phyloP scores from a whole-genome alignment of 164 flowering plant species.

The Platanus orientalis region DNA sequence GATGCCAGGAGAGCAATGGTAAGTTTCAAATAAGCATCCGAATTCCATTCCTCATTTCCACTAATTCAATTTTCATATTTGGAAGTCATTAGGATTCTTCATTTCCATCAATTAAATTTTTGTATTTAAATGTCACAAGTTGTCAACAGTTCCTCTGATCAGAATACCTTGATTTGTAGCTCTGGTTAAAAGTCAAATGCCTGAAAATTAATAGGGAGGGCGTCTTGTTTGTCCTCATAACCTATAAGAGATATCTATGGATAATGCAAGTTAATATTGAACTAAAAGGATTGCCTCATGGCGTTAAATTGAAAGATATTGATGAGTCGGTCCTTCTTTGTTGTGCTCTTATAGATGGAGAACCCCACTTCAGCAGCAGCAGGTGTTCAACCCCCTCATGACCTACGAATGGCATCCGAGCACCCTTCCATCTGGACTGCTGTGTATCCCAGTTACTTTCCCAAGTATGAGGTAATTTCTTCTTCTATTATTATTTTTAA shows the following conservation, averaged over 20 bases:
- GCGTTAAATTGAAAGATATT: background rate
- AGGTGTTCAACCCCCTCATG: conserved; percentile 13
- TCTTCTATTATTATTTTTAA: too few species aligned
- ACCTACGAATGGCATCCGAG: conserved; percentile 24
- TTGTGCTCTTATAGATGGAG: conserved; percentile 19
- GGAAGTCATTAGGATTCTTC: background rate
- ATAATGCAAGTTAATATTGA: background rate
- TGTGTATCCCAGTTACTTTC: conserved; percentile 34
- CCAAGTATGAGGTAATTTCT: conserved; percentile 35
- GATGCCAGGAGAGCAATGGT: conserved; percentile 38
- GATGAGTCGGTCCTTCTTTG: background rate
- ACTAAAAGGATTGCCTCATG: background rate
- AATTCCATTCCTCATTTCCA: background rate
- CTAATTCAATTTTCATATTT: background rate
- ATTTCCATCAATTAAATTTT: too few species aligned
- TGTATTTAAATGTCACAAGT: too few species aligned
- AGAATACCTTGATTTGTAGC: too few species aligned
- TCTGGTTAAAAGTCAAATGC: too few species aligned
- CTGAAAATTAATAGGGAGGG: too few species aligned
- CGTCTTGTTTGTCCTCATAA: background rate
- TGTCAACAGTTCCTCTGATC: too few species aligned
- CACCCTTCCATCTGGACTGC: conserved; percentile 31
- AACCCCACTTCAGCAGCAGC: conserved; percentile 10
- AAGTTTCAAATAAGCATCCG: conserved; percentile 7
- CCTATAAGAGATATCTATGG: too few species aligned